Conservation (phyloP, 495 filamentous ascomycete species). For the Zalerion maritima region DNA sequence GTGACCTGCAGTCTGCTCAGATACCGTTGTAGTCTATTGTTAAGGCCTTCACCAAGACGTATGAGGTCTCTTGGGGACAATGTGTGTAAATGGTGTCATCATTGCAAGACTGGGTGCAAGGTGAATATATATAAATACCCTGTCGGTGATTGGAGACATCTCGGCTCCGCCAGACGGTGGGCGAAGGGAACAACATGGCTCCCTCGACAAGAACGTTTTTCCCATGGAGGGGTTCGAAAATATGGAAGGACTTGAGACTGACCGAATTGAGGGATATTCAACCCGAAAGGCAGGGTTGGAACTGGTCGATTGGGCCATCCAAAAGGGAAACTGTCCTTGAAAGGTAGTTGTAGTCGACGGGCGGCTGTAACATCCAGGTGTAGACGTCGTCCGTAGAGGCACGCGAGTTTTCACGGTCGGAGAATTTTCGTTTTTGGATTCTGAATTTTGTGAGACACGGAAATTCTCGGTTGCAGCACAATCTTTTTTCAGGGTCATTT, state of each 20-base stretch:
- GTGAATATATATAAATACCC: too few species aligned
- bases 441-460: too few species aligned
- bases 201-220: constrained; percentile 1
- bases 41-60: constrained; percentile 58
- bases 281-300: too few species aligned
- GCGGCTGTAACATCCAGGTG: constrained; percentile 1
- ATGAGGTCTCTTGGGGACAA: constrained; percentile 56
- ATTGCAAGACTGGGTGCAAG: constrained; percentile 23
- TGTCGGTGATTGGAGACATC: too few species aligned
- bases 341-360: neutral
- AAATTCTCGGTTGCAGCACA: too few species aligned
- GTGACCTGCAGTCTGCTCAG: too few species aligned
- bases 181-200: constrained; percentile 1
- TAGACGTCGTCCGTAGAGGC: too few species aligned
- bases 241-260: constrained; percentile 6
- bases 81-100: constrained; percentile 47
- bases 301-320: constrained; percentile 9
- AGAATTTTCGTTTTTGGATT: too few species aligned
- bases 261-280: constrained; percentile 13
- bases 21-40: constrained; percentile 99
- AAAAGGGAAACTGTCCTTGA: constrained; percentile 7
- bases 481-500: too few species aligned
- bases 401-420: too few species aligned
- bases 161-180: too few species aligned
- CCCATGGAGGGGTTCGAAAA: neutral